A percentile compares a stretch with the other conserved stretches of the same genome.
These are phyloP conservation scores for Kodamaea arcana DNA, from an alignment of 1,139 yeast species.

Conservation along the genomic window DNA sequence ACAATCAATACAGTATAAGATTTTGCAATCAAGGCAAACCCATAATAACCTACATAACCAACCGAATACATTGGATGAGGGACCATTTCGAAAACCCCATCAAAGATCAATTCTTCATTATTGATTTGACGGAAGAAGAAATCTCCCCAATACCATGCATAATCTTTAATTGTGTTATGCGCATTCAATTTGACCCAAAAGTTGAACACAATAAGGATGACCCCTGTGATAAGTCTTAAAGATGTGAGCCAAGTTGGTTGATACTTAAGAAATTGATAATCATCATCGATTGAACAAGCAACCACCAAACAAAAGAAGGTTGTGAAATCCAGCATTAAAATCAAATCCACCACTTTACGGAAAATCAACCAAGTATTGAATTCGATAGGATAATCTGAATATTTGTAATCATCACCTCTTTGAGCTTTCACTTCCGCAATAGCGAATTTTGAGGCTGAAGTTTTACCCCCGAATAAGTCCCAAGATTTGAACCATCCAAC, in stretches of 20 bases:
- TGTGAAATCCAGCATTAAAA: slow-evolving; percentile 82
- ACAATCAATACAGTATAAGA: slow-evolving; percentile 69
- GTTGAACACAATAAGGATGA: slow-evolving; percentile 59
- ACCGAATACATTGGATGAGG: slow-evolving; percentile 95
- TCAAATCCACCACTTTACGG: slow-evolving; percentile 76
- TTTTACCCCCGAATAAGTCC: slow-evolving; percentile 38
- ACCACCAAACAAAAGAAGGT: slow-evolving; percentile 69
- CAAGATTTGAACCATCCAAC: slow-evolving; percentile 51
- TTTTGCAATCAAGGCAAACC: slow-evolving; percentile 74
- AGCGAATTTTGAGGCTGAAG: slow-evolving; percentile 39
- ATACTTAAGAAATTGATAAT: slow-evolving; percentile 35
- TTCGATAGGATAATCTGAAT: slow-evolving; percentile 60
- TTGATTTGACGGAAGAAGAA: slow-evolving; percentile 78
- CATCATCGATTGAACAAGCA: slow-evolving; percentile 45
- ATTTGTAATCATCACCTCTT: slow-evolving; percentile 52
- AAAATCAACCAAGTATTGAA: slow-evolving; percentile 82
- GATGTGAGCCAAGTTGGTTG: slow-evolving; percentile 35
- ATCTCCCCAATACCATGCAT: slow-evolving; percentile 97
- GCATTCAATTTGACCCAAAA: slow-evolving; percentile 88
- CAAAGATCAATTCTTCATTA: slow-evolving; percentile 74
- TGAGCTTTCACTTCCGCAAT: slow-evolving; percentile 50
- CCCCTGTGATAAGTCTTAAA: slow-evolving; percentile 41
- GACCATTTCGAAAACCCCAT: slow-evolving; percentile 87
- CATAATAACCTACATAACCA: slow-evolving; percentile 86
- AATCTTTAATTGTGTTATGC: slow-evolving; percentile 84